Base-by-base conservation (phyloP, 2,329 filamentous ascomycete species). In the Aureobasidium sp. region DNA sequence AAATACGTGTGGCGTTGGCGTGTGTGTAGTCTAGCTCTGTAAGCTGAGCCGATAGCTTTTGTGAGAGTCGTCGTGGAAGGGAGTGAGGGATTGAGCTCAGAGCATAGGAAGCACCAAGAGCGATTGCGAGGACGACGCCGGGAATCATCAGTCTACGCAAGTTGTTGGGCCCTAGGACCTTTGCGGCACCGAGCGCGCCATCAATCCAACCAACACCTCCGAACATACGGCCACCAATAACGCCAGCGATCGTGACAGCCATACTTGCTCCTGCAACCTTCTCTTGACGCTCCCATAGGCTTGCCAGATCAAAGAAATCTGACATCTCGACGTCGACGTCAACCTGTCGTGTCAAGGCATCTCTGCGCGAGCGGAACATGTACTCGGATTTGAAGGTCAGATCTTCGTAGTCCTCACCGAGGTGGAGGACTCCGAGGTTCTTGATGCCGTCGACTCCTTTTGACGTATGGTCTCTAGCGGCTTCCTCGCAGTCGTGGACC, bases 241-340 rank as follows among this genome's bases (percentile, higher is more conserved):
- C 90, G 62, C 91, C 92, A 11, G 89, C 89, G 39, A 96, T 84
- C 1, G 94, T 99, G 71, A 99, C 82, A 6, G 93, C 94, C 88
- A 99, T 92, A 66, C 94, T 89, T 3, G 92, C 95, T 42, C 93
- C 91, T 6, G 93, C 92, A 62, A 95, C 82, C 80, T 97, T 99
- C 76, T 99, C 94, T 73, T 97, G 93, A 60, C 87, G 84, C 70
- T 97, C 91, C 78, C 96, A 82, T 6, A 97, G 77, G 12, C 86
- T 89, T 20, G 86, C 82, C 74, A 91, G 81, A 74, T 99, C 94
- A 69, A 99, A 90, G 79, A 99, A 97, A 77, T 99, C 94, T 83
- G 83, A 89, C 0, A 96, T 69, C 71, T 99, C 92, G 4, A 94
- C 89, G 60, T 94, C 86, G 22, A 96, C 86, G 64, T 97, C 86